Evolutionary conservation across 495 filamentous ascomycete species (phyloP), one percentile per base, ranked within the genome.

Genomic region (Hamigera avellanea): DNA sequence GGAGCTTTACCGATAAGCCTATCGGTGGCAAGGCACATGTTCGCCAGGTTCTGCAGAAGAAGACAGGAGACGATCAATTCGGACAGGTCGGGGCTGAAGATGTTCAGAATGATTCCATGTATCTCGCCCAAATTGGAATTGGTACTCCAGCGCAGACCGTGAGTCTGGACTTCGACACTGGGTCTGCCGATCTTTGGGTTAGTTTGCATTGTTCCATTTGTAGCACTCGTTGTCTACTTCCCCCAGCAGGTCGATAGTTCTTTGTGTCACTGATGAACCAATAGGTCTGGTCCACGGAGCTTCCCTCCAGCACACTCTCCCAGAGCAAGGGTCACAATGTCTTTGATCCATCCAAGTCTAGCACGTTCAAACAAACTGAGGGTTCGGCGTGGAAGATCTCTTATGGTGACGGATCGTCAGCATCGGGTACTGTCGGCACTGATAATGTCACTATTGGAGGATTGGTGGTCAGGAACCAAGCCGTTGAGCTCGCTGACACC

Each of bases 121-220:
- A 85, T 45, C 67, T 87, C 23, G 80, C 73, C 33, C 61, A 70
- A 34, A 71, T 87, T 28, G 40, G 50, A 5, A 79, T 87, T 45
- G 83, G 83, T 19, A 81, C 74, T 1, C 80, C 81, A 8, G 59
- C 64, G 2, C 81, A 87, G 64, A 76, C 56, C 26, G 35, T 85
- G 38, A 70, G 61, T 33, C 50, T 87, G 32, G 77, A 86, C 50
- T 84, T 87, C 44, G 82, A 89, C 56, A 85, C 82, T 19, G 83
- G 80, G 8, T 83, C 79, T 30, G 66, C 78, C 6, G 82, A 86
- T 67, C 65, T 86, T 26, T 89, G 81, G 83, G 81, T 88, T 66
- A 40, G 69, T 47, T 14, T 15, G 8, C 15, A 16, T 28, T 33
- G 26, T 6, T 19, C 19, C 19, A 6, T 17, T 30, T 28, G n/a